These are phyloP conservation scores for Clarireedia homoeocarpa DNA, from an alignment of 2,329 filamentous ascomycete genomes.

Conservation along the genomic window DNA sequence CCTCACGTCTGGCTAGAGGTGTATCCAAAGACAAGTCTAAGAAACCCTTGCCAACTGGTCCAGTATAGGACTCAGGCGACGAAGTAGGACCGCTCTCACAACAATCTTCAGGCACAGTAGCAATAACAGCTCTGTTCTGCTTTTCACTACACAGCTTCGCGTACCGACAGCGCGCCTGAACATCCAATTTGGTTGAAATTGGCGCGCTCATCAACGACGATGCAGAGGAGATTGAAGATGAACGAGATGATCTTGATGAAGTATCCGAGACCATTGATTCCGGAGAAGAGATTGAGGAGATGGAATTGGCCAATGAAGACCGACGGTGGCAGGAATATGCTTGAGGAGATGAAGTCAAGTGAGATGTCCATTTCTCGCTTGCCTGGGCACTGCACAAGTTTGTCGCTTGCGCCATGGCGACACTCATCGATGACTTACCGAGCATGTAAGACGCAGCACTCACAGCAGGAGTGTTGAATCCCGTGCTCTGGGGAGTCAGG, in stretches of 20 bases:
- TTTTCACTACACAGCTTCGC: slow-evolving; percentile 52
- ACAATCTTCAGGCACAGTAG: slow-evolving; percentile 50
- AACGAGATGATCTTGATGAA: slow-evolving; percentile 46
- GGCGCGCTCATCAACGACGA: slow-evolving; percentile 55
- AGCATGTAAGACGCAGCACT: slow-evolving; percentile 44
- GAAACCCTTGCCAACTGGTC: slow-evolving; percentile 44
- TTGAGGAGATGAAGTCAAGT: slow-evolving; percentile 44
- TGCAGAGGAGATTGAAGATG: slow-evolving; percentile 56
- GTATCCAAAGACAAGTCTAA: slow-evolving; percentile 42
- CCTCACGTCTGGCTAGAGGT: slow-evolving; percentile 38
- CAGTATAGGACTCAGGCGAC: slow-evolving; percentile 50
- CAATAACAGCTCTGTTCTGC: slow-evolving; percentile 44
- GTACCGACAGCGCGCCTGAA: slow-evolving; percentile 56
- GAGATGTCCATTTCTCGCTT: slow-evolving; percentile 44
- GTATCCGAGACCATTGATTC: slow-evolving; percentile 63
- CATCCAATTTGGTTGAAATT: slow-evolving; percentile 45
- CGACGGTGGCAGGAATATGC: slow-evolving; percentile 44
- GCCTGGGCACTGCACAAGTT: slow-evolving; percentile 39
- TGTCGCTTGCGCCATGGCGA: slow-evolving; percentile 50
- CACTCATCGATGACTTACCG: slow-evolving; percentile 49
- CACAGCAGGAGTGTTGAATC: slow-evolving; percentile 53
- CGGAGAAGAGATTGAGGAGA: slow-evolving; percentile 56
- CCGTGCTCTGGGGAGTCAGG: slow-evolving; percentile 47
- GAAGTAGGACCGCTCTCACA: slow-evolving; percentile 43
- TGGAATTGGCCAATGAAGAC: slow-evolving; percentile 55